Base-by-base conservation (phyloP, 2,329 filamentous ascomycete species). In the Penicillium sp. region DNA sequence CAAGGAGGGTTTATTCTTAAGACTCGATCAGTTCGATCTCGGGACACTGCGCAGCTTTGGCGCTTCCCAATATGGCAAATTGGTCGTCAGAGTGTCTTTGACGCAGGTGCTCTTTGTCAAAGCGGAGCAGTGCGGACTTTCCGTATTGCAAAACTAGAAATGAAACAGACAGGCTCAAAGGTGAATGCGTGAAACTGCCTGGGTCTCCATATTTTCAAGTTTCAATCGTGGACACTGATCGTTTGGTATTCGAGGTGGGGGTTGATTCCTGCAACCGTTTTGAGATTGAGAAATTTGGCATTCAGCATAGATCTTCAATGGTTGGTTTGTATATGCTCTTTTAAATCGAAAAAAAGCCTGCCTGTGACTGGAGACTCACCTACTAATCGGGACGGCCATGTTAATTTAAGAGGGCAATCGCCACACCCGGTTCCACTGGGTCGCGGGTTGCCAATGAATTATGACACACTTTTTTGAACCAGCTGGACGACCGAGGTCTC, bases 391-490 rank as follows among this genome's bases (percentile, higher is more conserved):
- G 41, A 60, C 44, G 15, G 41, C 45, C 44, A 58, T 58, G 44
- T 52, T 53, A 47, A 54, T 35, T 41, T 30, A 54, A 50, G 30
- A 61, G 47, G 23, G 55, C 51, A 58, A 45, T 58, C 49, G 60
- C 60, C 60, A 62, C 60, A 54, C 29, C 26, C 15, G 54, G 54
- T 54, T 49, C 54, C 54, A 57, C 48, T 51, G 58, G 47, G 29
- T 46, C 48, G 29, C 29, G 41, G 47, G 26, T 47, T 50, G 35
- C 29, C 15, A 29, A 5, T 35, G 15, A 21, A 21, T 21, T 21
- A 48, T 56, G 44, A 56, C 47, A 23, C 47, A 50, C 26, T 50
- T 29, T 5, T 50, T 29, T 17, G 21, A 47, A 13, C 35, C 35
- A 41, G 35, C 4, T 9, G 31, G 31, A 35, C 31, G 31, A 2